These are phyloP conservation scores for Carallia pectinifolia DNA, from an alignment of 345 rosid species.

Conservation along the genomic window DNA sequence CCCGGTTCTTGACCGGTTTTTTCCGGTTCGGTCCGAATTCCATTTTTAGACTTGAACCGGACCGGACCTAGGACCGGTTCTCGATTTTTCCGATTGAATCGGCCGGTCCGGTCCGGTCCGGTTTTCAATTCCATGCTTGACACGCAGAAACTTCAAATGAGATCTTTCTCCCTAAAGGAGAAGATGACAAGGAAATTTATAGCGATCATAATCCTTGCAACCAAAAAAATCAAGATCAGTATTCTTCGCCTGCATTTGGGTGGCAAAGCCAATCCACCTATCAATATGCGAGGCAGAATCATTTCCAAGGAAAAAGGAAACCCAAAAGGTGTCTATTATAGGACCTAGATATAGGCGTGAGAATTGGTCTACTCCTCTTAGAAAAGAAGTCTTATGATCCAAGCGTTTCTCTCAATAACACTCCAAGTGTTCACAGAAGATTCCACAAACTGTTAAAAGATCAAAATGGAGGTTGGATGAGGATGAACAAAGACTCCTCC, in stretches of 20 bases:
- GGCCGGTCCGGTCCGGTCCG: too few species aligned
- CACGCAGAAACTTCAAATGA: not conserved
- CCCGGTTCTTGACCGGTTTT: too few species aligned
- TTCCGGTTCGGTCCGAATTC: too few species aligned
- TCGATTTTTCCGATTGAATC: too few species aligned
- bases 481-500: not conserved
- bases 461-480: not conserved
- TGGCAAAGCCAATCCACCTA: not conserved
- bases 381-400: not conserved
- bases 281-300: not conserved
- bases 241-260: not conserved
- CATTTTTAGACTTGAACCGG: too few species aligned
- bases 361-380: not conserved
- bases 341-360: not conserved
- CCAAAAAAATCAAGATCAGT: not conserved
- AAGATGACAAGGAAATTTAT: not conserved
- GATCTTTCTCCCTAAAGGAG: not conserved
- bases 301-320: not conserved
- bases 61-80: too few species aligned
- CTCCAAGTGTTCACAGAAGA: not conserved
- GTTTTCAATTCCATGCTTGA: too few species aligned
- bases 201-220: not conserved
- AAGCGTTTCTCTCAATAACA: not conserved
- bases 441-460: not conserved
- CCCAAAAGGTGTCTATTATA: not conserved